These are phyloP conservation scores for Salix caprea DNA, from an alignment of 345 rosid genomes.

Conservation along the genomic window DNA sequence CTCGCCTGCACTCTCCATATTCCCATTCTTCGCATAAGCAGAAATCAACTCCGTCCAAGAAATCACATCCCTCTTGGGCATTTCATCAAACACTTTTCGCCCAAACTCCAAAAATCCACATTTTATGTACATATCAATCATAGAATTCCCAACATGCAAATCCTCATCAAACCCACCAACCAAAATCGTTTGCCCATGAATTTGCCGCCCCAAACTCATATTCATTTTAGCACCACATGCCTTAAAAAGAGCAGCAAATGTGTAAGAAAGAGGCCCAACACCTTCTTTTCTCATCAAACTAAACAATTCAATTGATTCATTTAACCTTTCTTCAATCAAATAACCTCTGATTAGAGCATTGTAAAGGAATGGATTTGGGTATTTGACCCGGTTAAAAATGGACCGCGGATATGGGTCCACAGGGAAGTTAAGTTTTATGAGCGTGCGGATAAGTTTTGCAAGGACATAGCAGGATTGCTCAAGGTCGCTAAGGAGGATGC, in stretches of 20 bases:
- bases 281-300: conserved; percentile 47
- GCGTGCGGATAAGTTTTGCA: conserved; percentile 64
- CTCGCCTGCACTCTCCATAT: conserved; percentile 49
- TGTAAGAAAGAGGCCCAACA: conserved; percentile 58
- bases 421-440: conserved; percentile 45
- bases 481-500: conserved; percentile 40
- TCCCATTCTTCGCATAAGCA: conserved; percentile 48
- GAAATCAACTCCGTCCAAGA: conserved; percentile 66
- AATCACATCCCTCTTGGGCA: conserved; percentile 54
- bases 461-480: conserved; percentile 56
- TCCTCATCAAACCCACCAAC: conserved; percentile 61
- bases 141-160: conserved; percentile 56
- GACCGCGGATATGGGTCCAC: conserved; percentile 51
- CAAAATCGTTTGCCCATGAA: conserved; percentile 67
- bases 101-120: conserved; percentile 51
- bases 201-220: conserved; percentile 52
- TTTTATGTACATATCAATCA: conserved; percentile 58
- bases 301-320: conserved; percentile 41
- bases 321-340: conserved; percentile 32
- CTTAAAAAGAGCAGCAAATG: conserved; percentile 75
- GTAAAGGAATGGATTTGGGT: conserved; percentile 69
- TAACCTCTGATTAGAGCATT: conserved; percentile 72
- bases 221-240: conserved; percentile 39
- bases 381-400: conserved; percentile 44
- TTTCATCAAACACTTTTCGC: conserved; percentile 67